Evolutionary conservation across 1,284 basidiomycete species (phyloP).

Genomic region (Athelia sp.): DNA sequence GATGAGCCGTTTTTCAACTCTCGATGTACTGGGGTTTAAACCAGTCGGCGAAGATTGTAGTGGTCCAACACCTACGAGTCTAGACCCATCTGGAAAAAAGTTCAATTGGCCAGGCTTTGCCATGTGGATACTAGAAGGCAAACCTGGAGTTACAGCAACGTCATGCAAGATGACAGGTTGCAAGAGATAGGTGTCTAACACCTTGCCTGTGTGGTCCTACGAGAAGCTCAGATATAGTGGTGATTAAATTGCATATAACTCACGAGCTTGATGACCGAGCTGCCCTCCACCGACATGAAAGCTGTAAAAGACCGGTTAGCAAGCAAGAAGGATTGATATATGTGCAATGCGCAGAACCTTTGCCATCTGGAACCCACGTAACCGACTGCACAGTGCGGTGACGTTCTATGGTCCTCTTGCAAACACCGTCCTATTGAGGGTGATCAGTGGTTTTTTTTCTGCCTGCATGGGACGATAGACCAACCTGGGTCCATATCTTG

Average conservation of each 20-base stretch:
- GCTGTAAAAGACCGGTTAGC: conserved; percentile 28
- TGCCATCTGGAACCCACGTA: conserved; percentile 65
- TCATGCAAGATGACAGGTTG: conserved; percentile 67
- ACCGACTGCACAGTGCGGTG: conserved; percentile 58
- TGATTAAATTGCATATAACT: conserved; percentile 5
- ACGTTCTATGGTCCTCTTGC: conserved; percentile 66
- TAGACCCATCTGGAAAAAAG: conserved; percentile 36
- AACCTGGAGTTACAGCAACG: conserved; percentile 60
- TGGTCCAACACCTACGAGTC: conserved; percentile 69
- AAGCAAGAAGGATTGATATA: background rate
- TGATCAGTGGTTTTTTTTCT: conserved; percentile 9
- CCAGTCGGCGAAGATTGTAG: conserved; percentile 56
- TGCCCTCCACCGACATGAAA: conserved; percentile 54
- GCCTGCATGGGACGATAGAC: conserved; percentile 12
- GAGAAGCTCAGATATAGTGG: conserved; percentile 1
- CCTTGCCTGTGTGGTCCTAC: conserved; percentile 52
- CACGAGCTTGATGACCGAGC: conserved; percentile 45
- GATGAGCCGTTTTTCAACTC: conserved; percentile 72
- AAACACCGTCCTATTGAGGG: conserved; percentile 58
- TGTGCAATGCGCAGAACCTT: conserved; percentile 35
- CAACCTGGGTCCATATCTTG: conserved; percentile 72
- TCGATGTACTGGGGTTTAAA: conserved; percentile 68
- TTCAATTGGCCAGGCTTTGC: background rate
- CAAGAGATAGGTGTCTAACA: conserved; percentile 57
- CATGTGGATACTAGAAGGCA: background rate